Conservation (phyloP, 2,329 filamentous ascomycete genomes). For the Monascus ruber region DNA sequence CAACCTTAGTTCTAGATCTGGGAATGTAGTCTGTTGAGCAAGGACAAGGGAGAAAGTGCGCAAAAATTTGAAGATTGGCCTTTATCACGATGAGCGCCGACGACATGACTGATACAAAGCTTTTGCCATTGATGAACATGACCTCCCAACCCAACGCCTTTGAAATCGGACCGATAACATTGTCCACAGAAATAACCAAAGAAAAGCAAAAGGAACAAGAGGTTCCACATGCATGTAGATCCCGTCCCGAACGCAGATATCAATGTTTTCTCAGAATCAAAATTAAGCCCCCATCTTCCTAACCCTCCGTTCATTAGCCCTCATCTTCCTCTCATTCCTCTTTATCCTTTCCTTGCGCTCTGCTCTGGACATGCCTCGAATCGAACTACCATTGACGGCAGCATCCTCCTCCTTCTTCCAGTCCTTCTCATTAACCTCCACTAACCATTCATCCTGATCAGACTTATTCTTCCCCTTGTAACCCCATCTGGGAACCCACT, state of each 20-base stretch:
- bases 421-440: conserved; percentile 75
- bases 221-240: conserved; percentile 2
- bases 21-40: no score
- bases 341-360: conserved; percentile 58
- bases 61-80: no score
- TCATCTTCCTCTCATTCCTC: conserved; percentile 54
- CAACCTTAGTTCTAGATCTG: no score
- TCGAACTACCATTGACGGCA: conserved; percentile 48
- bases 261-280: conserved; percentile 4
- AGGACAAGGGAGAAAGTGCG: no score
- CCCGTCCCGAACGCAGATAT: not conserved
- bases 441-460: conserved; percentile 73
- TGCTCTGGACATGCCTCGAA: conserved; percentile 53
- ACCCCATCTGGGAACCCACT: conserved; percentile 92
- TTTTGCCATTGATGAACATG: not conserved
- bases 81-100: no score
- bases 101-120: not conserved
- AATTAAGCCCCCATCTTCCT: conserved; percentile 17
- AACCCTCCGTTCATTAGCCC: conserved; percentile 50
- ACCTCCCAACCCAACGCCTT: not conserved
- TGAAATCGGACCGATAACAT: not conserved
- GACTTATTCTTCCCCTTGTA: conserved; percentile 85
- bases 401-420: conserved; percentile 55
- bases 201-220: conserved; percentile 4
- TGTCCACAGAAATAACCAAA: conserved; percentile 1